These are phyloP conservation scores for Magnolia sinica DNA, from an alignment of 164 flowering plant species.

Conservation along the genomic window DNA sequence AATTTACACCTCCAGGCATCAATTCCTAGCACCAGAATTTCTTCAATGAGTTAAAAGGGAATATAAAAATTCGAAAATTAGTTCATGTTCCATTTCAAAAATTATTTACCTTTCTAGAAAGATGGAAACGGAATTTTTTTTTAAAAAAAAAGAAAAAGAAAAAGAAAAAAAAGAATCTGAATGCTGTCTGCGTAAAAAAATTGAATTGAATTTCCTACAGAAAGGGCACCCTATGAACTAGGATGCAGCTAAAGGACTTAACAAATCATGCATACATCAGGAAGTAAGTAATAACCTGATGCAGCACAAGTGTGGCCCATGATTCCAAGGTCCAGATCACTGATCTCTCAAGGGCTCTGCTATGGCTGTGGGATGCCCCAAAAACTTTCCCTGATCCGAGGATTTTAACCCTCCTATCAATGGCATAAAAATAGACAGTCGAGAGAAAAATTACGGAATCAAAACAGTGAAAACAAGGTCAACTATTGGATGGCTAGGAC, in stretches of 20 bases:
- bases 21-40: conserved; percentile 48
- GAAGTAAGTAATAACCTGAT: not conserved
- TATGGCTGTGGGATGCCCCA: not conserved
- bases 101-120: not conserved
- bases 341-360: not conserved
- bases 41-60: conserved; percentile 1
- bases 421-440: not conserved
- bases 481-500: not conserved
- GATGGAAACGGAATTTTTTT: not conserved
- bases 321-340: not conserved
- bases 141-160: no score
- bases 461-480: not conserved
- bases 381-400: not conserved
- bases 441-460: not conserved
- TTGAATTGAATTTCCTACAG: not conserved
- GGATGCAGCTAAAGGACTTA: not conserved
- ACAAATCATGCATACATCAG: not conserved
- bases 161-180: not conserved
- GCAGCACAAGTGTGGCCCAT: not conserved
- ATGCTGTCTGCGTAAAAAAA: not conserved
- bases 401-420: not conserved
- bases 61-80: not conserved
- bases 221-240: not conserved
- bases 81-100: not conserved
- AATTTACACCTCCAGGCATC: conserved; percentile 99